Evolutionary conservation across 768 basidiomycete genomes (phyloP).

Genomic region (Fibroporia radiculosa): DNA sequence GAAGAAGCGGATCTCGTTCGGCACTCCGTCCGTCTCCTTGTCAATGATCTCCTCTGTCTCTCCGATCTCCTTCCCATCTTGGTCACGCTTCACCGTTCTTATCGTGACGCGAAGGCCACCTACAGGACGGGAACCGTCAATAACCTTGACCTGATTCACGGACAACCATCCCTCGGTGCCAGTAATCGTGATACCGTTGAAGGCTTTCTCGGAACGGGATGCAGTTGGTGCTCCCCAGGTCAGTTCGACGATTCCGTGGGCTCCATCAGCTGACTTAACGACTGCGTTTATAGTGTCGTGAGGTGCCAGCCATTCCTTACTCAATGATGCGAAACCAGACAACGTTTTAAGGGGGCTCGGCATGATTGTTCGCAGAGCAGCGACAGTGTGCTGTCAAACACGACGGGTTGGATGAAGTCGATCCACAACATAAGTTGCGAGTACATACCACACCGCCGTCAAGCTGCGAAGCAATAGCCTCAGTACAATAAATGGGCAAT

Average conservation of each 20-base stretch:
- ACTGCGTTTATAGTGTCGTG: slow-evolving; percentile 70
- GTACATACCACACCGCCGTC: slow-evolving; percentile 70
- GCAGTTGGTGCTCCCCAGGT: slow-evolving; percentile 51
- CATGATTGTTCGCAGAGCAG: slow-evolving; percentile 54
- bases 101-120: slow-evolving; percentile 28
- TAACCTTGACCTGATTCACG: slow-evolving; percentile 26
- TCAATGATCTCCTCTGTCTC: slow-evolving; percentile 40
- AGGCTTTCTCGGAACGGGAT: slow-evolving; percentile 23
- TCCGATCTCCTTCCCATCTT: slow-evolving; percentile 34
- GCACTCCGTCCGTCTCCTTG: slow-evolving; percentile 42
- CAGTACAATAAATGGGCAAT: slow-evolving; percentile 10
- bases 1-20: slow-evolving; percentile 52
- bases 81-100: slow-evolving; percentile 21
- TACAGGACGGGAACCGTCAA: slow-evolving; percentile 4
- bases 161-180: slow-evolving; percentile 59
- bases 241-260: slow-evolving; percentile 55
- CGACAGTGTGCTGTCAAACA: slow-evolving; percentile 50
- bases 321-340: slow-evolving; percentile 59
- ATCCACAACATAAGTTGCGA: background rate
- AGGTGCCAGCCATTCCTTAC: slow-evolving; percentile 64
- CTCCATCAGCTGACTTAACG: slow-evolving; percentile 37
- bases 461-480: slow-evolving; percentile 37
- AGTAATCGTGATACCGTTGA: slow-evolving; percentile 41
- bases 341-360: slow-evolving; percentile 45
- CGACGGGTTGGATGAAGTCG: background rate